phyloP scores from a whole-genome alignment of 1,284 basidiomycete species.

The Trichosporon asahii region DNA sequence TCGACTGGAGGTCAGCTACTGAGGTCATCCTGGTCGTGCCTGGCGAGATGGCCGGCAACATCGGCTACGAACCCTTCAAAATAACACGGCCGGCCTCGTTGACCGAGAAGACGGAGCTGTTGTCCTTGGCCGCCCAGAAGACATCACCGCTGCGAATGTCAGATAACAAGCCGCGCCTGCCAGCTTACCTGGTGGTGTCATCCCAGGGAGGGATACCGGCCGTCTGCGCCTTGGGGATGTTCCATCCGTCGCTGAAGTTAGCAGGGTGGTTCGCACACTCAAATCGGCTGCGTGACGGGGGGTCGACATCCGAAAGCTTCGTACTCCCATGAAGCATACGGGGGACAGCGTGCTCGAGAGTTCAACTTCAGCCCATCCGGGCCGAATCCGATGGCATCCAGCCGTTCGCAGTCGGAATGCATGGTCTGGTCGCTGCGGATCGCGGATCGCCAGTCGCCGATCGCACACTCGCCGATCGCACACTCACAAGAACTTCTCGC shows the following conservation, averaged over 20 bases:
- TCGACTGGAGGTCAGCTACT: slow-evolving; percentile 28
- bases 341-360: no score
- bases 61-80: slow-evolving; percentile 60
- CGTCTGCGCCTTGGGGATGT: slow-evolving; percentile 15
- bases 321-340: neutral
- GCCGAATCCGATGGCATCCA: no score
- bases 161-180: neutral
- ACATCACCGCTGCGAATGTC: slow-evolving; percentile 59
- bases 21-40: neutral
- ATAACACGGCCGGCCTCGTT: slow-evolving; percentile 69
- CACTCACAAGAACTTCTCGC: slow-evolving; percentile 23
- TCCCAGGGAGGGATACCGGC: slow-evolving; percentile 30
- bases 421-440: no score
- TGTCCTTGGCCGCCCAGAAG: slow-evolving; percentile 45
- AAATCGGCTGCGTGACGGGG: neutral
- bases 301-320: neutral
- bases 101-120: slow-evolving; percentile 54
- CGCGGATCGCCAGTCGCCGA: no score
- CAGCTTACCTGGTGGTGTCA: slow-evolving; percentile 47
- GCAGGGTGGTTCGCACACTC: neutral
- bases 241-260: slow-evolving; percentile 32
- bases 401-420: neutral
- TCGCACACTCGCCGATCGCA: no score
- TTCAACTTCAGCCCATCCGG: no score
- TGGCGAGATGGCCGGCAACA: slow-evolving; percentile 55